These are phyloP conservation scores for Hymenoscyphus fraxineus DNA, from an alignment of 2,329 filamentous ascomycete species.

Conservation along the genomic window DNA sequence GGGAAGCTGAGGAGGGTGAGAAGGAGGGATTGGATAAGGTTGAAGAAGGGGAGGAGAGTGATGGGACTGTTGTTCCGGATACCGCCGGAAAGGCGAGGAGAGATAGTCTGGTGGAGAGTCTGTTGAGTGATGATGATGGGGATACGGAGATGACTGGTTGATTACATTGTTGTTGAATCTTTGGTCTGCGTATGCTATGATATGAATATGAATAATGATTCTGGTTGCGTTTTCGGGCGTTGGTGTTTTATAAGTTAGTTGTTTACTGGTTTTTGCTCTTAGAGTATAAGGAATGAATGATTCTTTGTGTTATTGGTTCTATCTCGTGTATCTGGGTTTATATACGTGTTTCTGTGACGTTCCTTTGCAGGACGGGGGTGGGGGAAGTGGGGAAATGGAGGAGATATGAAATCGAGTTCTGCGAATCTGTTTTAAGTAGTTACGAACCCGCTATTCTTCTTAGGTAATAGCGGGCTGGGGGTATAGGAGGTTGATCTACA, in stretches of 20 bases:
- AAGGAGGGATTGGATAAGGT: conserved; percentile 43
- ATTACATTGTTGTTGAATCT: background rate
- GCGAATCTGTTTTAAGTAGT: no score
- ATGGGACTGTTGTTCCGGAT: conserved; percentile 19
- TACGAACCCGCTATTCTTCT: no score
- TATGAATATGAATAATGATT: background rate
- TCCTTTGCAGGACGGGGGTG: no score
- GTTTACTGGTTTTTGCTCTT: background rate
- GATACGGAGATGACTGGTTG: conserved; percentile 29
- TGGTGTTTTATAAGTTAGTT: background rate
- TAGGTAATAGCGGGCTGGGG: no score
- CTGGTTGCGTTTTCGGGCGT: background rate
- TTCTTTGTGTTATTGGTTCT: no score
- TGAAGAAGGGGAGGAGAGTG: conserved; percentile 36
- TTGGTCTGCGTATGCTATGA: background rate
- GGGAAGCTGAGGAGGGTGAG: conserved; percentile 21
- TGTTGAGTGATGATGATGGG: conserved; percentile 30
- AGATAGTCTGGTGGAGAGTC: conserved; percentile 29
- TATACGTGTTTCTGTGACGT: no score
- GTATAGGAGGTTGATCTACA: no score
- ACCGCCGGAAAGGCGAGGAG: conserved; percentile 10
- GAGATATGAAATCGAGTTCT: no score
- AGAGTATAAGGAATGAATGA: background rate
- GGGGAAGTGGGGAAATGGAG: no score
- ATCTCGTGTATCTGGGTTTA: no score